A percentile compares a stretch with the other conserved stretches of the same genome.
Evolutionary conservation across 768 basidiomycete genomes (phyloP).

Genomic region (Podaxis carcinomalis): DNA sequence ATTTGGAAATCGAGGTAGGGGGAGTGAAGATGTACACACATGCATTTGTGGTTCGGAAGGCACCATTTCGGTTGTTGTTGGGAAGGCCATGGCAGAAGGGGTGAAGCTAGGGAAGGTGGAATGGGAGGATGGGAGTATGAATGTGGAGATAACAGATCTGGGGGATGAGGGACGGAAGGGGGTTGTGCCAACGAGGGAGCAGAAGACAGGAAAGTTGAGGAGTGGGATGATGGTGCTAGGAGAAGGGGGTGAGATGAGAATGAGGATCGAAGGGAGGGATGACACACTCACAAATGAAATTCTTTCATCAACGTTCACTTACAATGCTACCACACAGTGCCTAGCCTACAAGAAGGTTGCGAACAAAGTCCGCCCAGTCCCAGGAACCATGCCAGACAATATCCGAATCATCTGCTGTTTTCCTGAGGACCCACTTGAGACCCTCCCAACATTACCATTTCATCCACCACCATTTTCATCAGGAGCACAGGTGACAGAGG

Average conservation of each 20-base stretch:
- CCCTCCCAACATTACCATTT: neutral
- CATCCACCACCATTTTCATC: neutral
- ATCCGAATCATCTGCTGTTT: neutral
- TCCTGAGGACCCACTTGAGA: slow-evolving; percentile 1
- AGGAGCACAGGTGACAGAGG: neutral
- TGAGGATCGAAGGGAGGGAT: neutral
- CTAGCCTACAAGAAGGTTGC: slow-evolving; percentile 9
- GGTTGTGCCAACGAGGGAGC: neutral
- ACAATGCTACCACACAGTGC: neutral
- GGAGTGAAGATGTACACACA: slow-evolving; percentile 19
- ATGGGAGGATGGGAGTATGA: neutral
- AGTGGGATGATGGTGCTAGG: neutral
- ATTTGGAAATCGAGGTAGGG: slow-evolving; percentile 13
- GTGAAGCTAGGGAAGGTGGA: slow-evolving; percentile 13
- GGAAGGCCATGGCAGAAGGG: slow-evolving; percentile 18
- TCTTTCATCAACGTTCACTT: neutral
- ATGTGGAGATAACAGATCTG: slow-evolving; percentile 2
- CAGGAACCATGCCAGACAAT: neutral
- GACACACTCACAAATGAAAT: neutral
- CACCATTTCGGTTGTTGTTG: slow-evolving; percentile 17
- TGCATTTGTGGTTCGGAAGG: slow-evolving; percentile 17
- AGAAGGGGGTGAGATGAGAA: no score
- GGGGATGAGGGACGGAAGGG: neutral
- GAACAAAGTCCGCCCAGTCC: slow-evolving; percentile 4
- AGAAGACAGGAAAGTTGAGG: neutral